Evolutionary conservation across 352 stramenopile species (phyloP).

Genomic region (Plasmopara viticola): DNA sequence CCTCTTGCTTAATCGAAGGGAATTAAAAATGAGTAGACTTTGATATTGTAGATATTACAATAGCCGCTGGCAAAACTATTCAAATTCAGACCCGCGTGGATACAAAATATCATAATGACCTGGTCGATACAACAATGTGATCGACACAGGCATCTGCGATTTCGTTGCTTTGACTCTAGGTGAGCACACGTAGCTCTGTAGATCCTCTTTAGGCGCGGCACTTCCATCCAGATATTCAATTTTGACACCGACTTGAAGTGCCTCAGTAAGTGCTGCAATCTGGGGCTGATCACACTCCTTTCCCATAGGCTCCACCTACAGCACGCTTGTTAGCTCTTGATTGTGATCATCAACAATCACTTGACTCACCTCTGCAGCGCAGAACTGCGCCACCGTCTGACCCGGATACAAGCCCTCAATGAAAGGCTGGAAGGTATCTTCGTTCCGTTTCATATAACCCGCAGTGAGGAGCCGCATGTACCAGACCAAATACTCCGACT

Average conservation of each 20-base stretch:
- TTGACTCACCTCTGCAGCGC: constrained; percentile 47
- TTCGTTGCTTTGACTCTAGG: constrained; percentile 11
- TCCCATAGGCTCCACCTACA: constrained; percentile 89
- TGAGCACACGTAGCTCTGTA: constrained; percentile 64
- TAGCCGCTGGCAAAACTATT: constrained; percentile 1
- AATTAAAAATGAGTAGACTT: not conserved
- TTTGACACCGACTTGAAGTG: constrained; percentile 79
- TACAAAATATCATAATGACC: constrained; percentile 96
- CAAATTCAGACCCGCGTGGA: constrained; percentile 10
- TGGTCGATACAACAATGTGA: constrained; percentile 90
- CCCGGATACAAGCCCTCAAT: constrained; percentile 78
- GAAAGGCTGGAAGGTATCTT: constrained; percentile 87
- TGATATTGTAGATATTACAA: constrained; percentile 6
- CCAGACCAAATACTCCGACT: constrained; percentile 86
- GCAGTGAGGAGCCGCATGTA: constrained; percentile 83
- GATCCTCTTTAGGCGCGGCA: constrained; percentile 31
- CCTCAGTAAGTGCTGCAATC: constrained; percentile 89
- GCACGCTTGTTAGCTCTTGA: constrained; percentile 1
- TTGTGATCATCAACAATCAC: not conserved
- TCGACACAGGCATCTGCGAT: constrained; percentile 22
- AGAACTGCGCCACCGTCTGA: constrained; percentile 80
- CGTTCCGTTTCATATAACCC: constrained; percentile 83
- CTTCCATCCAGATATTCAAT: constrained; percentile 93
- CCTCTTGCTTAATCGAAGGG: too few relatives aligned
- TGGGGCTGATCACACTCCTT: constrained; percentile 91